Evolutionary conservation across 306 rosid species (phyloP).

Genomic region (Quercus suber): DNA sequence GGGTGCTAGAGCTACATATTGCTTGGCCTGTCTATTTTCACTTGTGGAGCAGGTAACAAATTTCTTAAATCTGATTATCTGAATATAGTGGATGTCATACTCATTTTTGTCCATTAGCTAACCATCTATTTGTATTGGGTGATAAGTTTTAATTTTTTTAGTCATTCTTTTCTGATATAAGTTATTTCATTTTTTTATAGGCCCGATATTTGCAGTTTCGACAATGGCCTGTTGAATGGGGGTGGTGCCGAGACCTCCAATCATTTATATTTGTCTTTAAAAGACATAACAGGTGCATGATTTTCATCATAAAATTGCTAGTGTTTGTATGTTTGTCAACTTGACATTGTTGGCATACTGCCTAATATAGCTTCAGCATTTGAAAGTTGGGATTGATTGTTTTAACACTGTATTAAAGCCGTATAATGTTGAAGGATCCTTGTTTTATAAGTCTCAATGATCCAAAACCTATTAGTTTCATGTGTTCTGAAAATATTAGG

Average conservation of each 20-base stretch:
- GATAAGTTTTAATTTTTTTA: background rate
- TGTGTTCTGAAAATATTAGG: background rate
- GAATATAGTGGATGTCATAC: background rate
- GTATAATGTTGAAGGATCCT: background rate
- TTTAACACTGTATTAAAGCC: background rate
- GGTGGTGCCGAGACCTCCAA: constrained; percentile 96
- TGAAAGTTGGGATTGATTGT: background rate
- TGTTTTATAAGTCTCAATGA: background rate
- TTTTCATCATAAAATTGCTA: background rate
- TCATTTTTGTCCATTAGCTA: background rate
- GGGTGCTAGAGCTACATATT: constrained; percentile 67
- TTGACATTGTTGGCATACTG: background rate
- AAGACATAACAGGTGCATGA: constrained; percentile 79
- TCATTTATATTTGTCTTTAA: constrained; percentile 84
- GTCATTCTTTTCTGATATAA: constrained; percentile 1
- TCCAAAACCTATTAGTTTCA: background rate
- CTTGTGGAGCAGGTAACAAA: constrained; percentile 88
- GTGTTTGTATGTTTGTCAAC: background rate
- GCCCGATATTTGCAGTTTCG: constrained; percentile 65
- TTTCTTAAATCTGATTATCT: constrained; percentile 14
- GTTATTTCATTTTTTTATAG: constrained; percentile 35
- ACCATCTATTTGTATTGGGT: background rate
- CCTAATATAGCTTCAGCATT: background rate
- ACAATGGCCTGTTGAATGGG: constrained; percentile 93
- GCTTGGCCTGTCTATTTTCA: constrained; percentile 75